Evolutionary conservation across 805 yeast genomes (phyloP), one percentile per base, ranked within the genome.

Genomic region (Blastobotrys americana): DNA sequence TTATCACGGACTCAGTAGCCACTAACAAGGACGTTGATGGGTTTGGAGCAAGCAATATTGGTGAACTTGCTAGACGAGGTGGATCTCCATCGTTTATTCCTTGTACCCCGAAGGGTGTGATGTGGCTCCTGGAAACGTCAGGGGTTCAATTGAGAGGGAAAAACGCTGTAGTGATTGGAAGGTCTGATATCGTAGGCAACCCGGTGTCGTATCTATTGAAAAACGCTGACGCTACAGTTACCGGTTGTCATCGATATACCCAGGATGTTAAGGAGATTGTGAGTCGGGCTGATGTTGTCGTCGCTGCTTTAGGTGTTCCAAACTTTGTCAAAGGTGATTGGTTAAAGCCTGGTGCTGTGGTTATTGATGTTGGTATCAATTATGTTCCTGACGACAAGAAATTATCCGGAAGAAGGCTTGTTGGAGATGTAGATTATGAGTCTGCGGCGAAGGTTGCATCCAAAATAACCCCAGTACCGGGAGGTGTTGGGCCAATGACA

Each of bases 401-500:
- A 56, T 82, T 83, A 60, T 78, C 84, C 19, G 97, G 97, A 18
- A 77, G 72, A 58, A 78, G 80, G 60, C 70, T 90, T 61, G 95
- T 86, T n/a, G 98, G 98, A 51, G 98, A 90, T 63, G 96, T 87
- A 37, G 96, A 89, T 57, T 90, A 72, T 58, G 83, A 71, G 44
- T 68, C 79, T 23, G 89, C 86, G 44, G 65, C 72, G 46, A 62
- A 69, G 42, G 73, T 72, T 43, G 93, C 89, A 2, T 67, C 80
- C 9, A 76, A 73, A 55, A 76, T 93, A 51, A 89, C 97, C 4
- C 98, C 98, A 15, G 98, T 90, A 45, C 98, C 98, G 25, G 97
- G 97, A 61, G 97, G 97, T 56, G 97, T 90, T 51, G 98, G 98
- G 34, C 98, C 98, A 52, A 90, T 90, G 97, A 90, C 98, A 21